Evolutionary conservation across 1,284 basidiomycete species (phyloP).

Genomic region (Xerocomus subilludens): DNA sequence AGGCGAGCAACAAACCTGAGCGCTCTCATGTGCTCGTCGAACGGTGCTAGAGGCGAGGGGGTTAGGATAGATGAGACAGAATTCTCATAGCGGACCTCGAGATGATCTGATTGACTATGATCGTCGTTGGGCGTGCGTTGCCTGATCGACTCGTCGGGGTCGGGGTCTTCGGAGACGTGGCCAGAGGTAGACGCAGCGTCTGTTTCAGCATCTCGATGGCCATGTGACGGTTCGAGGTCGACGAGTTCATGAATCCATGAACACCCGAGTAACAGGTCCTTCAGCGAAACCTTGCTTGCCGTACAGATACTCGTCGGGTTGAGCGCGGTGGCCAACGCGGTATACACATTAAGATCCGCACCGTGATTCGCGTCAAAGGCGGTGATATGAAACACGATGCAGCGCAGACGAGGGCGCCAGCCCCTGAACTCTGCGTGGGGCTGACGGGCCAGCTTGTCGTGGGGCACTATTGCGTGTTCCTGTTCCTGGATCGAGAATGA

Average conservation of each 20-base stretch:
- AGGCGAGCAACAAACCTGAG: slow-evolving; percentile 26
- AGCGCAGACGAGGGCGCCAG: slow-evolving; percentile 22
- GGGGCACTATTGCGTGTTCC: neutral
- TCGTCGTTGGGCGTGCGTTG: neutral
- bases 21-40: slow-evolving; percentile 14
- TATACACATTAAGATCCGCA: neutral
- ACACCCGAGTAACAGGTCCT: neutral
- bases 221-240: neutral
- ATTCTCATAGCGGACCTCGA: neutral
- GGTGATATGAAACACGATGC: slow-evolving; percentile 20
- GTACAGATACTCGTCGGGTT: neutral
- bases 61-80: neutral
- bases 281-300: neutral
- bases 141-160: neutral
- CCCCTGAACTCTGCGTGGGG: slow-evolving; percentile 16
- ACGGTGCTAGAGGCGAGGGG: neutral
- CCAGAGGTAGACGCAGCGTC: neutral
- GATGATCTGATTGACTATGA: neutral
- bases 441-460: neutral
- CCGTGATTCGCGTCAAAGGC: neutral
- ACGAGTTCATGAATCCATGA: neutral
- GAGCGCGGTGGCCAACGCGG: neutral
- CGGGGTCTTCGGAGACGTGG: neutral
- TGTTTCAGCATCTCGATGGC: neutral
- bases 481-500: slow-evolving; percentile 2